Percentiles rank a stretch among this genome's conserved stretches.
Evolutionary conservation across 495 filamentous ascomycete species (phyloP).

Genomic region (Viridothelium virens): DNA sequence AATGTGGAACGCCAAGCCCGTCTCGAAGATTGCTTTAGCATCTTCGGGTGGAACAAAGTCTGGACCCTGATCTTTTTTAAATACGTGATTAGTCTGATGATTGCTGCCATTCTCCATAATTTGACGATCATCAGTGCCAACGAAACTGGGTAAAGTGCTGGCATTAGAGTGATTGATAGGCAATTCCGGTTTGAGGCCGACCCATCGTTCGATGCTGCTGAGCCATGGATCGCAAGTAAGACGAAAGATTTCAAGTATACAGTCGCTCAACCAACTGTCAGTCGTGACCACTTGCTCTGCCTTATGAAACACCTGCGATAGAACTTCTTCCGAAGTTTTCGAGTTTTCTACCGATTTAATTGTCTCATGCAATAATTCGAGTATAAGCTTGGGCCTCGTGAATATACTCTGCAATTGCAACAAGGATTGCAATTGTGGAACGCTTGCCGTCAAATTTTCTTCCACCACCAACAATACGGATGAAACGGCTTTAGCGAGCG

Average conservation of each 20-base stretch:
- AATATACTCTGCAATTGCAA: conserved; percentile 66
- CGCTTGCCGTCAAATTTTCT: not conserved
- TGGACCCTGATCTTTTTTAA: conserved; percentile 24
- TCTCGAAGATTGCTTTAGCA: conserved; percentile 47
- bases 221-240: conserved; percentile 64
- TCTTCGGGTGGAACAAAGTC: conserved; percentile 26
- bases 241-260: conserved; percentile 59
- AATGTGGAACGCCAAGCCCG: conserved; percentile 66
- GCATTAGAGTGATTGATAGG: conserved; percentile 53
- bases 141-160: conserved; percentile 46
- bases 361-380: conserved; percentile 54
- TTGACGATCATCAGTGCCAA: not conserved
- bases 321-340: conserved; percentile 56
- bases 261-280: conserved; percentile 50
- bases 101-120: too few species aligned
- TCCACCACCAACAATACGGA: conserved; percentile 33
- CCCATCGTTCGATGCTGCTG: conserved; percentile 44
- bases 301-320: conserved; percentile 58
- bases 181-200: conserved; percentile 22
- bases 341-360: conserved; percentile 47
- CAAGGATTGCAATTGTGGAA: conserved; percentile 43
- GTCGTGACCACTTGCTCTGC: conserved; percentile 57
- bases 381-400: conserved; percentile 51
- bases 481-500: conserved; percentile 53
- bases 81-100: conserved; percentile 13